Evolutionary conservation across 1,284 basidiomycete genomes (phyloP), one percentile per base, ranked within the genome.

Genomic region (Ustilago esculenta): DNA sequence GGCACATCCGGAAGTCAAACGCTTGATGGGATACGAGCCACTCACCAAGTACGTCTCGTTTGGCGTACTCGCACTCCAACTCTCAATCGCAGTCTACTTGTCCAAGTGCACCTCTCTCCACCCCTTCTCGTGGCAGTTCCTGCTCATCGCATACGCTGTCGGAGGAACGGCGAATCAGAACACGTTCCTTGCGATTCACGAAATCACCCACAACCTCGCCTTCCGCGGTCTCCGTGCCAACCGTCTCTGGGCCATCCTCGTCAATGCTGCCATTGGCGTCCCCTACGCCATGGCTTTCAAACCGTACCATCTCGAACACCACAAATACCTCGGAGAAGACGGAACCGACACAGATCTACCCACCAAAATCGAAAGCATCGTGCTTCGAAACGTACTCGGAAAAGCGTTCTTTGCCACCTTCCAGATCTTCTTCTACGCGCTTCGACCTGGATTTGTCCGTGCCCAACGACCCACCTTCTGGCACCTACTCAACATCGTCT

Each of bases 361-460:
- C 1, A 92, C 94, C 3, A 85, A 86, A 40, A 60, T 95, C 6
- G 95, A 98, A 82, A 86, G 96, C 27, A 70, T 94, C 40, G 87
- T 90, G 48, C 85, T 98, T 53, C 93, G 94, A 83, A 98, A 97
- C 79, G 94, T 98, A 6, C 87, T 96, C 5, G 95, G 95, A 45
- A 98, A 98, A 83, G 90, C 94, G 1, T 98, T 98, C 83, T 98
- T 98, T 80, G 92, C 92, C 52, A 95, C 93, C 1, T 98, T 98
- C 85, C 96, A 98, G 84, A 94, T 98, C 72, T 84, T 98, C 56
- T 98, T 98, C 85, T 98, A 98, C 82, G 96, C 96, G 27, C 86
- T 98, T 41, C 90, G 95, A 25, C 95, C 95, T 0, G 92, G 91
- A n/a, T 91, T 98, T 79, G 90, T 98, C 52, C 90, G 92, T 42